Percentiles rank a stretch among this genome's conserved stretches.
Conservation (phyloP, 192 early-diverging fungal species). For the Pecoramyces ruminantium region DNA sequence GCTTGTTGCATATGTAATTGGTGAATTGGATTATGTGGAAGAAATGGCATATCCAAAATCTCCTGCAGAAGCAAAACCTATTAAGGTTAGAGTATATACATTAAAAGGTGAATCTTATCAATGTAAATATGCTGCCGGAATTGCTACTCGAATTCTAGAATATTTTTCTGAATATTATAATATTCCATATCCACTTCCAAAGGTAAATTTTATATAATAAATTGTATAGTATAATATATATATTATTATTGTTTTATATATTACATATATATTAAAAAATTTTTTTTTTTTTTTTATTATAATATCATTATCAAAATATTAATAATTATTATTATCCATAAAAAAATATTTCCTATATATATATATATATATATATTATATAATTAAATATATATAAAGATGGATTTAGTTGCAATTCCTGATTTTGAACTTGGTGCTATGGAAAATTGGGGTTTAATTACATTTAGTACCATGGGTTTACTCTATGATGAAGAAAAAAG, state of each 20-base stretch:
- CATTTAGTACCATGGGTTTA: constrained; percentile 68
- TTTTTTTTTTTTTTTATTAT: no score
- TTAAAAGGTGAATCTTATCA: constrained; percentile 57
- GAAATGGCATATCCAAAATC: constrained; percentile 37
- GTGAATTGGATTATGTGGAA: constrained; percentile 86
- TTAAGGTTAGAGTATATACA: constrained; percentile 75
- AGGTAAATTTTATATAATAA: constrained; percentile 14
- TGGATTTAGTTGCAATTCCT: constrained; percentile 77
- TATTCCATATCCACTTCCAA: constrained; percentile 81
- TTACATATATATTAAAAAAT: no score
- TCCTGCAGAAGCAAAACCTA: constrained; percentile 43
- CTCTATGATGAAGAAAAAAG: constrained; percentile 70
- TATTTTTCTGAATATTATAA: constrained; percentile 76
- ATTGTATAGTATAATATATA: no score
- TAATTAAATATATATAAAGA: constrained; percentile 17
- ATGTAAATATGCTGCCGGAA: constrained; percentile 66
- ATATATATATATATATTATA: no score
- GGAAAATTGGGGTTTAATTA: constrained; percentile 92
- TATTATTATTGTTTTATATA: no score
- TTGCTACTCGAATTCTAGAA: constrained; percentile 58
- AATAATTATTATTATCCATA: no score
- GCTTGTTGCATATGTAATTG: constrained; percentile 76
- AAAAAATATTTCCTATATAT: no score
- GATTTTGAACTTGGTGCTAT: constrained; percentile 73
- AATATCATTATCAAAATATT: no score